phyloP scores from a whole-genome alignment of 257 asterid genomes.

The Handroanthus guayacan region DNA sequence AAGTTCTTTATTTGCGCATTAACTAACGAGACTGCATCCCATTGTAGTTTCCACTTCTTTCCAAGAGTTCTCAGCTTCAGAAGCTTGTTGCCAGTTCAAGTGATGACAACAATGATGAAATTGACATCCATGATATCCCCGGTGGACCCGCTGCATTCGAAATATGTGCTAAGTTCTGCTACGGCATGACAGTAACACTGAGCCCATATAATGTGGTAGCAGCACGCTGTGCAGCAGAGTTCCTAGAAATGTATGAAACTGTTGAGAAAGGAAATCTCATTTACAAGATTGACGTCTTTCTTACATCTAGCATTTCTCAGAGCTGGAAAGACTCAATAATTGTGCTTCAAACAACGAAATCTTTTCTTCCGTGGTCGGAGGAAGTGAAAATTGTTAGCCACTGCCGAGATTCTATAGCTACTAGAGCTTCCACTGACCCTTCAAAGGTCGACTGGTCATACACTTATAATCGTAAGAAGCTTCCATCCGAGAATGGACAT shows the following conservation, averaged over 20 bases:
- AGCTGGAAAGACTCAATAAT: slow-evolving; percentile 95
- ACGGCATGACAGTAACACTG: slow-evolving; percentile 83
- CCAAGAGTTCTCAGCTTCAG: slow-evolving; percentile 75
- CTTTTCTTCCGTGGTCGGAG: slow-evolving; percentile 73
- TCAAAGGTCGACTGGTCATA: slow-evolving; percentile 88
- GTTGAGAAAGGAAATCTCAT: slow-evolving; percentile 83
- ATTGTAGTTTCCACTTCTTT: slow-evolving; percentile 84
- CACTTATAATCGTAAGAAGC: slow-evolving; percentile 72
- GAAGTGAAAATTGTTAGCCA: slow-evolving; percentile 71
- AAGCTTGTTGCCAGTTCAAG: slow-evolving; percentile 53
- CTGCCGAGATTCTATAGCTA: slow-evolving; percentile 71
- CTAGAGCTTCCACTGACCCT: slow-evolving; percentile 65
- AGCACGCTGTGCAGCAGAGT: slow-evolving; percentile 90
- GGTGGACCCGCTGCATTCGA: slow-evolving; percentile 90
- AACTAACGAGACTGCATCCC: slow-evolving; percentile 8
- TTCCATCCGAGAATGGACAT: slow-evolving; percentile 52
- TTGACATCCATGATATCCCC: slow-evolving; percentile 74
- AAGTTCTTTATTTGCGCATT: not conserved
- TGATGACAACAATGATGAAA: slow-evolving; percentile 54
- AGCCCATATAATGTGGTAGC: slow-evolving; percentile 83
- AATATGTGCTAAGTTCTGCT: slow-evolving; percentile 85
- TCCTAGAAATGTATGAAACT: slow-evolving; percentile 80
- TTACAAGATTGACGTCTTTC: slow-evolving; percentile 83
- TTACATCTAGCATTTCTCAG: slow-evolving; percentile 77
- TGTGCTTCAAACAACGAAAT: slow-evolving; percentile 80